Evolutionary conservation across 108 stramenopile species (phyloP).

Genomic region (Skeletonema menzelii): DNA sequence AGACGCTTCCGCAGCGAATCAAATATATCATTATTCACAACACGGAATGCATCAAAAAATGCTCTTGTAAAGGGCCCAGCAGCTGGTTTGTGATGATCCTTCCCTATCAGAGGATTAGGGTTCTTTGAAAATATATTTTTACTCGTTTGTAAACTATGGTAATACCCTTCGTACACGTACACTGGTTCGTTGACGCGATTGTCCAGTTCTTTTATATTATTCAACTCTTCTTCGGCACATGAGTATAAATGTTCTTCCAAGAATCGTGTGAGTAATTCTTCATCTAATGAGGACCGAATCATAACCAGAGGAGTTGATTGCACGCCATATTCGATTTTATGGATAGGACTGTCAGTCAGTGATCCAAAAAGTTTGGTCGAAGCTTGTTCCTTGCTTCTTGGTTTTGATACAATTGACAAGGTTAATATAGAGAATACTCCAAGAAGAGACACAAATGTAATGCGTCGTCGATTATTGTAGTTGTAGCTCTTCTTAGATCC

Average conservation of each 20-base stretch:
- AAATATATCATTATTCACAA: slow-evolving; percentile 25
- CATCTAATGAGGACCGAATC: slow-evolving; percentile 24
- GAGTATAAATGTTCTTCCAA: slow-evolving; percentile 27
- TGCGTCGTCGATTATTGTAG: background rate
- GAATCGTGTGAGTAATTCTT: slow-evolving; percentile 18
- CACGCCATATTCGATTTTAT: slow-evolving; percentile 20
- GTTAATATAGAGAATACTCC: background rate
- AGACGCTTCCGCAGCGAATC: slow-evolving; percentile 15
- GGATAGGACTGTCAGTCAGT: slow-evolving; percentile 4
- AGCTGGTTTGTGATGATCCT: slow-evolving; percentile 26
- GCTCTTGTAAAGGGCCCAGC: slow-evolving; percentile 26
- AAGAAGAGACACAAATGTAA: background rate
- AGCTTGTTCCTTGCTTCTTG: background rate
- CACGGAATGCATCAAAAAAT: slow-evolving; percentile 26
- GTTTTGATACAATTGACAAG: background rate
- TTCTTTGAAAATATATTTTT: slow-evolving; percentile 23
- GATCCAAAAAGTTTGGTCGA: background rate
- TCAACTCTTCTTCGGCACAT: slow-evolving; percentile 21
- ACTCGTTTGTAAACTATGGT: slow-evolving; percentile 19
- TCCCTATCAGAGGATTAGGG: slow-evolving; percentile 32
- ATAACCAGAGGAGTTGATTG: slow-evolving; percentile 34
- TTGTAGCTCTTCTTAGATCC: background rate
- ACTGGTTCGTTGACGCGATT: slow-evolving; percentile 29
- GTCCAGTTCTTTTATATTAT: slow-evolving; percentile 18
- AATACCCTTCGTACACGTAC: slow-evolving; percentile 33